A percentile compares a stretch with the other conserved stretches of the same genome.
phyloP scores from a whole-genome alignment of 164 flowering plant species.

The Dillenia suffruticosa region DNA sequence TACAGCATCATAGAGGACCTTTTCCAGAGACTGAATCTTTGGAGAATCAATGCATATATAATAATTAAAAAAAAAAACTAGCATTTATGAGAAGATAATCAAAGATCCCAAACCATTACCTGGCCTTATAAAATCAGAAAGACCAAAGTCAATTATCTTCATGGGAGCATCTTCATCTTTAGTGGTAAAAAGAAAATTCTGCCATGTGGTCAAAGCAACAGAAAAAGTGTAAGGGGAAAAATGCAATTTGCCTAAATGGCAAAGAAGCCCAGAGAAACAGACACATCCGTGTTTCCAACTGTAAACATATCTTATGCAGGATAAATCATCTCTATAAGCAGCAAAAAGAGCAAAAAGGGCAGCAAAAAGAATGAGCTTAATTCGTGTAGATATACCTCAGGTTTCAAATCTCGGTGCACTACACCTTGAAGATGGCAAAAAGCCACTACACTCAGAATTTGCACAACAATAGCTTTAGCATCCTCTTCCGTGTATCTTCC shows the following conservation, averaged over 20 bases:
- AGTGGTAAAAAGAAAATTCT: constrained; percentile 68
- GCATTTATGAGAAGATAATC: neutral
- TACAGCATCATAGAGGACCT: too few species aligned
- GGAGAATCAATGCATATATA: too few species aligned
- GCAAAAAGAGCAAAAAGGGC: neutral
- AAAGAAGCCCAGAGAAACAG: too few species aligned
- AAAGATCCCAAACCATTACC: constrained; percentile 30
- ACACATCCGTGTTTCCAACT: too few species aligned
- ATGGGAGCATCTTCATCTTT: constrained; percentile 52
- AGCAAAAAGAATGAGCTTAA: neutral
- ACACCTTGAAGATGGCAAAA: constrained; percentile 93
- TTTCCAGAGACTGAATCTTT: too few species aligned
- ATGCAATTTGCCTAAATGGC: neutral
- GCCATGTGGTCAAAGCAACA: constrained; percentile 12
- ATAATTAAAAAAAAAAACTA: too few species aligned
- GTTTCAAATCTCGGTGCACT: constrained; percentile 87
- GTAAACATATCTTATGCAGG: too few species aligned
- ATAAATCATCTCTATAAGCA: too few species aligned
- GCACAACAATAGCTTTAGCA: constrained; percentile 64
- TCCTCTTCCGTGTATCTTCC: constrained; percentile 84
- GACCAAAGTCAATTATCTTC: constrained; percentile 78
- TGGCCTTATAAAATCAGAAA: constrained; percentile 60
- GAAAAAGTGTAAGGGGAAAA: neutral
- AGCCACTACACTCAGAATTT: constrained; percentile 65
- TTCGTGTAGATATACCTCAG: constrained; percentile 50